Evolutionary conservation across 768 basidiomycete species (phyloP), one percentile per base, ranked within the genome.

Genomic region (Tubosaeta sp.): DNA sequence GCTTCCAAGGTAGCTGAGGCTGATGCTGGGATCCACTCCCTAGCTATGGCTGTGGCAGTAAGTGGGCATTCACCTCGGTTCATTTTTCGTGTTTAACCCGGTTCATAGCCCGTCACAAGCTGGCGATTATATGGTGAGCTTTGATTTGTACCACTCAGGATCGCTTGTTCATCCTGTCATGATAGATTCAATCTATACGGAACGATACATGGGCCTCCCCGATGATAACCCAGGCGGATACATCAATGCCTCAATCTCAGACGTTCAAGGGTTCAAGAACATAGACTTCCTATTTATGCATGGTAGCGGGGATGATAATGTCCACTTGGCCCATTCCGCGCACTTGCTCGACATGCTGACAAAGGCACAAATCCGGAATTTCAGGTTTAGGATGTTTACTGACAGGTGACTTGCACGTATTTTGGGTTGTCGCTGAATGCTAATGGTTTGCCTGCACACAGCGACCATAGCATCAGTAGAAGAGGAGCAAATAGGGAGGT

Each of bases 301-400:
- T 61, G 96, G 96, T 27, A 92, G 86, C 58, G 95, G 86, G 9
- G 95, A 98, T 65, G 95, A 98, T 66, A 98, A 98, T 62, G 94
- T 99, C 40, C 96, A 99, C 69, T 94, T 81, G 61, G 82, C 88
- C 34, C 94, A 99, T 71, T 84, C 88, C 48, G 93, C 93, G 12
- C 89, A 89, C 58, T 63, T 99, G 61, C 70, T 99, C 31, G 95
- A 98, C 69, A 94, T 96, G 84, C 80, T 99, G 59, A 97, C 94
- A 0, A 72, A 75, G 59, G 84, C 76, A 22, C 73, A 83, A 49
- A 79, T 97, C 40, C 76, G 86, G 59, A 77, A 78, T 53, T 89
- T 86, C 62, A 78, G 86, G 62, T 96, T 97, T 71, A 81, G 94
- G 63, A 91, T 97, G 90, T 99, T 97, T 71, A 93, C 93, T 21